Base-by-base conservation (phyloP, 768 basidiomycete species). In the Agrocybe chaxingu region DNA sequence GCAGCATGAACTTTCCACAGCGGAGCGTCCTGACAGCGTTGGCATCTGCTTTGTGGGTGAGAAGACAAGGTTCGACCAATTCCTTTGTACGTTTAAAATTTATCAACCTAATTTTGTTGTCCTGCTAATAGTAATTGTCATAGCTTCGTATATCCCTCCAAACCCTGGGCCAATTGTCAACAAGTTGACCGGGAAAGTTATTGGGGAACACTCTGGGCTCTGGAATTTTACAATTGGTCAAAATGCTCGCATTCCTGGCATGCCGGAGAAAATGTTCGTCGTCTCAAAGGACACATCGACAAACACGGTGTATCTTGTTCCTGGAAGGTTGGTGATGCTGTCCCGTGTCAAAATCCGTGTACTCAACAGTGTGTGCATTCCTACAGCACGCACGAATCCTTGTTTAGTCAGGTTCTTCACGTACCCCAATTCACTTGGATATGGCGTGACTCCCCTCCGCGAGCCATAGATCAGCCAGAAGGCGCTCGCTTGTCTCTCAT, bases 1-100 rank as follows among this genome's bases (percentile, higher is more conserved):
- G 7, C 62, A 78, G 31, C 79, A 78, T 63, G 69, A 65, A 1
- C 66, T 98, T 13, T 84, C 85, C 3, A 93, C 86, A 2, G 89
- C 91, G 0, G 73, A 79, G 2, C 76, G 91, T 52, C 76, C 75
- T 12, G 95, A 98, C 62, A 93, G 90, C 66, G 93, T 96, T 82
- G 95, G 95, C 0, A 78, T 98, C 12, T 98, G 95, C 61, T 98
- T 98, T 56, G 84, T 98, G 1, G 95, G 94, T 4, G 81, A 94
- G 62, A 82, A 86, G 60, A 73, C 75, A 8, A 78, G 71, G 42
- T 95, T 96, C 57, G 72, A 76, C 24, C 68, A 79, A 7, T 98
- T 95, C 62, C 65, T 95, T 43, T 79, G 91, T 88, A 52, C 54
- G 79, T 45, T 34, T 24, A 33, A 47, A 34, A 35, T 42, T 45